Evolutionary conservation across 2,329 filamentous ascomycete genomes (phyloP), one percentile per base, ranked within the genome.

Genomic region (Claviceps cyperi): DNA sequence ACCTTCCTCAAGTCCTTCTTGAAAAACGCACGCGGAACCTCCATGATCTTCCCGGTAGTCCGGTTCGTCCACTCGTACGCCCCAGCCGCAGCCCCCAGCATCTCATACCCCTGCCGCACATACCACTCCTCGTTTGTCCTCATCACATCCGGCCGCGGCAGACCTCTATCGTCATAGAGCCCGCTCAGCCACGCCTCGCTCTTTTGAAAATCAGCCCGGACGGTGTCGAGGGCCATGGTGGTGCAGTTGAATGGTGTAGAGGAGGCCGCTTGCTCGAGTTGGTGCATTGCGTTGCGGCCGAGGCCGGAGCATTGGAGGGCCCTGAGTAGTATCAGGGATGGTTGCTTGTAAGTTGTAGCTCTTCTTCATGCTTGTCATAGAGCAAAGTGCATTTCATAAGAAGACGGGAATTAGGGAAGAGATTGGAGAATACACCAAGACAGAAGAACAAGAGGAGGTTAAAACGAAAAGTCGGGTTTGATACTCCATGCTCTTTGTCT

Each of bases 221-320:
- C 46, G 5, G 67, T 69, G 53, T 70, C 68, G 36, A 71, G 59
- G 13, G 61, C 63, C 45, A 66, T 51, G 40, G 58, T 56, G 11
- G 58, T 62, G n/a, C 58, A 63, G 49, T 60, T 58, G 52, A 67
- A 58, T 14, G 67, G 64, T 39, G 60, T 50, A 39, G 54, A 51
- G 8, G 59, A 49, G 14, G 64, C 64, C 49, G 66, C 47, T 21
- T 51, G 53, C 50, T 71, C 68, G 40, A 61, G 55, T 37, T 60
- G 55, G 4, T 54, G 56, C 65, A 71, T 70, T 32, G 65, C 60
- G 14, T 57, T 59, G 46, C 60, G 58, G 47, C 67, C 67, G 21
- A 66, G 59, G 5, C 68, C 67, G 37, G 59, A 57, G 14, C 57
- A 53, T 52, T 69, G 68, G 32, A 70, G 56, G 1, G 60, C 60